Evolutionary conservation across 2,329 filamentous ascomycete genomes (phyloP).

Genomic region (Talaromyces sp.): DNA sequence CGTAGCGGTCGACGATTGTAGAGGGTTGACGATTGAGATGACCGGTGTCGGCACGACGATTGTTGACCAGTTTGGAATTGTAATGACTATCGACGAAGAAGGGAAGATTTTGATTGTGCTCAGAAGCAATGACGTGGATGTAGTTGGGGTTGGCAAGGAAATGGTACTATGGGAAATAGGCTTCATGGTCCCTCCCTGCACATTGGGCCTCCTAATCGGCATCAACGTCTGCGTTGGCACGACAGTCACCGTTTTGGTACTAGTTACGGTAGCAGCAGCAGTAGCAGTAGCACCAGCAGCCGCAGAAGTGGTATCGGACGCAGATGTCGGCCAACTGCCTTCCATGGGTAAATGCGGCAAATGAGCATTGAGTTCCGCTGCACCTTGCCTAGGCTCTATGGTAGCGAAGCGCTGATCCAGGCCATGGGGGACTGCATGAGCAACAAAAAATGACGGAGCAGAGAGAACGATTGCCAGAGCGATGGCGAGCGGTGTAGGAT

Average conservation of each 20-base stretch:
- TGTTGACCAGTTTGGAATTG: conserved; percentile 1
- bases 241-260: conserved; percentile 6
- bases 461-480: conserved; percentile 11
- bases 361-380: not conserved
- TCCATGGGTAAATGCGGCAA: not conserved
- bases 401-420: not conserved
- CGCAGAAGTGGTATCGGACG: not conserved
- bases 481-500: conserved; percentile 6
- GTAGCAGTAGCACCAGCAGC: not conserved
- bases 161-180: not conserved
- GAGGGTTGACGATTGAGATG: not conserved
- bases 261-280: not conserved
- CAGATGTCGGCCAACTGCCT: not conserved
- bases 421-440: not conserved
- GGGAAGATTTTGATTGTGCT: conserved; percentile 2
- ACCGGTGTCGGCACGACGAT: not conserved
- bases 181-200: conserved; percentile 5
- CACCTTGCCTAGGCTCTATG: not conserved
- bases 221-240: conserved; percentile 1
- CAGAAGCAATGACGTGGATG: not conserved
- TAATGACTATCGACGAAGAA: conserved; percentile 4
- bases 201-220: not conserved
- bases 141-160: not conserved
- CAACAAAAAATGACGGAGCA: not conserved
- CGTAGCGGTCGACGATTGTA: not conserved